A percentile compares a stretch with the other conserved stretches of the same genome.
Evolutionary conservation across 352 stramenopile species (phyloP).

Genomic region (Globisporangium perplexum): DNA sequence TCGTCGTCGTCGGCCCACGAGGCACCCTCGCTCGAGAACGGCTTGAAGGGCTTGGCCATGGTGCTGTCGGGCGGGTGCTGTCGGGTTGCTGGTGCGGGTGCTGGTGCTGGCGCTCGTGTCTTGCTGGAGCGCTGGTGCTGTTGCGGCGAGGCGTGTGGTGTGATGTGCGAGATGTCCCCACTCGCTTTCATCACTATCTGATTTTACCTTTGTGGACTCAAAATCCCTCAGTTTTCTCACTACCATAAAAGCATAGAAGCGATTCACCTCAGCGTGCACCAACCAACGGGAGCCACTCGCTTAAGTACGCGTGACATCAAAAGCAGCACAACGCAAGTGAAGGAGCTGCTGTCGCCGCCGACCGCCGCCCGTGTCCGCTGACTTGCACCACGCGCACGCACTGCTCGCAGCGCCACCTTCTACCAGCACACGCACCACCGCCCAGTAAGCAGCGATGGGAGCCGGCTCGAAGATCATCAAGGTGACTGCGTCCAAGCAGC

Average conservation of each 20-base stretch:
- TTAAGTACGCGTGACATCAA: background rate
- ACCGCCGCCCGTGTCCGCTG: too few relatives aligned
- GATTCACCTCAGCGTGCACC: slow-evolving; percentile 22
- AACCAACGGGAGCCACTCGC: slow-evolving; percentile 26
- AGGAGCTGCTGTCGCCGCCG: too few relatives aligned
- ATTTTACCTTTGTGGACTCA: background rate
- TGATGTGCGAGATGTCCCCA: background rate
- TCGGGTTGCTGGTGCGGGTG: background rate
- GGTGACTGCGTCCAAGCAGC: slow-evolving; percentile 61
- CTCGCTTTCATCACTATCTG: slow-evolving; percentile 1
- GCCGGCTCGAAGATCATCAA: slow-evolving; percentile 63
- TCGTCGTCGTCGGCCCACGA: slow-evolving; percentile 80
- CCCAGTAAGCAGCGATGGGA: slow-evolving; percentile 26
- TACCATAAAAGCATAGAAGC: background rate
- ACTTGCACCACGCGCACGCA: too few relatives aligned
- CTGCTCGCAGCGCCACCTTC: too few relatives aligned
- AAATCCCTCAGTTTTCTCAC: background rate
- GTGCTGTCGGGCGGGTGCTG: slow-evolving; percentile 1
- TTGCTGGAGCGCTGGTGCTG: background rate
- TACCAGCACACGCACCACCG: too few relatives aligned
- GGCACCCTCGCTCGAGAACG: slow-evolving; percentile 34
- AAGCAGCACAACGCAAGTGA: too few relatives aligned
- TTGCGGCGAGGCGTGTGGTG: too few relatives aligned
- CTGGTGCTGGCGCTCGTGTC: background rate
- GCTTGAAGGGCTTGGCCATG: slow-evolving; percentile 64